Percentiles rank a stretch among this genome's conserved stretches.
Conservation (phyloP, 257 asterid species). For the Echium plantagineum region DNA sequence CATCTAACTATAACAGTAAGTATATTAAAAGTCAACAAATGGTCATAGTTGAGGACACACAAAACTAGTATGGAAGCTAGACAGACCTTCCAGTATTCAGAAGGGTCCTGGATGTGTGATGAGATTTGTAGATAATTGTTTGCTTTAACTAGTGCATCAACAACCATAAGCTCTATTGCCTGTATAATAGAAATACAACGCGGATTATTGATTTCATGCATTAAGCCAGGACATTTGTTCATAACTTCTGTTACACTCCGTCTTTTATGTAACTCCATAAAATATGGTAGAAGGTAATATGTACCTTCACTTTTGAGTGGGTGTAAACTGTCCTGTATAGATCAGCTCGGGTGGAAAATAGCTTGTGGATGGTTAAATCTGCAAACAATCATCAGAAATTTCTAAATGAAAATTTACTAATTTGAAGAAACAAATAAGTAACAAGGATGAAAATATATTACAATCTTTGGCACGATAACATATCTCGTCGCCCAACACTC, state of each 20-base stretch:
- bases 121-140: slow-evolving; percentile 56
- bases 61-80: slow-evolving; percentile 7
- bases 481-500: slow-evolving; percentile 88
- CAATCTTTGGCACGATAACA: slow-evolving; percentile 89
- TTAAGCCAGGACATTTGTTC: neutral
- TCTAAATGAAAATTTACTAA: slow-evolving; percentile 12
- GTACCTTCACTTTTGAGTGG: slow-evolving; percentile 94
- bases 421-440: neutral
- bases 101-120: slow-evolving; percentile 72
- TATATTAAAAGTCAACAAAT: slow-evolving; percentile 1
- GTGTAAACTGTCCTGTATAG: slow-evolving; percentile 76
- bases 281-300: neutral
- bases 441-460: slow-evolving; percentile 19
- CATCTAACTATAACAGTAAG: slow-evolving; percentile 60
- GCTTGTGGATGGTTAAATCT: slow-evolving; percentile 80
- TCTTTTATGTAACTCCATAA: neutral
- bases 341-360: slow-evolving; percentile 90
- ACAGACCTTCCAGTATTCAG: slow-evolving; percentile 84
- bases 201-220: slow-evolving; percentile 1
- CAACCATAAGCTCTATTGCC: slow-evolving; percentile 91
- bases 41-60: slow-evolving; percentile 3
- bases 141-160: slow-evolving; percentile 82
- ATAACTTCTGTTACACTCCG: neutral
- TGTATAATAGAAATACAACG: slow-evolving; percentile 16
- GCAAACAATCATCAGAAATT: slow-evolving; percentile 19